Conservation (phyloP, 1,139 yeast genomes). For the Wickerhamomyces sp. region DNA sequence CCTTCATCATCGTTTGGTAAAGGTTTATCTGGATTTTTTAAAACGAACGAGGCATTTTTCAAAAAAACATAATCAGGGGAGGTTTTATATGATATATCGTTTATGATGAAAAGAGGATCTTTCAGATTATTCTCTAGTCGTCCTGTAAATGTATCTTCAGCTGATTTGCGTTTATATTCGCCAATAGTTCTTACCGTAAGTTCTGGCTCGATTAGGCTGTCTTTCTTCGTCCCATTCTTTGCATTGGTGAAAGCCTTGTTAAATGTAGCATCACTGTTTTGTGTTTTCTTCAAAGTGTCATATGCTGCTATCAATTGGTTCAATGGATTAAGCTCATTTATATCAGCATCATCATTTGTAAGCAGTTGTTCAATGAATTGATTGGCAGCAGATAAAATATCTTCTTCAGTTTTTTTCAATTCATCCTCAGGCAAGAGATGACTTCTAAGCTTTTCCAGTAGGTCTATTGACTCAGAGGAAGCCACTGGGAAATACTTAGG, state of each 20-base stretch:
- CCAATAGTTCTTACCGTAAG: constrained; percentile 26
- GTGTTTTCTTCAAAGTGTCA: constrained; percentile 8
- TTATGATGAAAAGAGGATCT: not conserved
- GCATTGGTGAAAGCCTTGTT: constrained; percentile 3
- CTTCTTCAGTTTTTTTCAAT: constrained; percentile 7
- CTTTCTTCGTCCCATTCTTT: constrained; percentile 4
- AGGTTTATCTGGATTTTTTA: constrained; percentile 27
- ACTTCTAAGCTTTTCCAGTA: constrained; percentile 7
- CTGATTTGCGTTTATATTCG: constrained; percentile 13
- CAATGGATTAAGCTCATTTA: constrained; percentile 7
- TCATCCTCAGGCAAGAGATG: constrained; percentile 2
- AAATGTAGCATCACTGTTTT: constrained; percentile 5
- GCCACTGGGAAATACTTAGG: constrained; percentile 16
- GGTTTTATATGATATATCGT: not conserved
- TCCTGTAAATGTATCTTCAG: constrained; percentile 12
- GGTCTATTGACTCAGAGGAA: not conserved
- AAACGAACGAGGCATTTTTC: constrained; percentile 21
- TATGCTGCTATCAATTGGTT: constrained; percentile 7
- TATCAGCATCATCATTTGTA: not conserved
- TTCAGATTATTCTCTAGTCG: constrained; percentile 12
- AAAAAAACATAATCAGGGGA: constrained; percentile 10
- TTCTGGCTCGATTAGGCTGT: constrained; percentile 18
- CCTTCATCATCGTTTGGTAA: constrained; percentile 33
- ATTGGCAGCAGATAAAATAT: constrained; percentile 13
- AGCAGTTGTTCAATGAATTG: constrained; percentile 11